Evolutionary conservation across 2,329 filamentous ascomycete species (phyloP).

Genomic region (Cryoendolithus antarcticus): DNA sequence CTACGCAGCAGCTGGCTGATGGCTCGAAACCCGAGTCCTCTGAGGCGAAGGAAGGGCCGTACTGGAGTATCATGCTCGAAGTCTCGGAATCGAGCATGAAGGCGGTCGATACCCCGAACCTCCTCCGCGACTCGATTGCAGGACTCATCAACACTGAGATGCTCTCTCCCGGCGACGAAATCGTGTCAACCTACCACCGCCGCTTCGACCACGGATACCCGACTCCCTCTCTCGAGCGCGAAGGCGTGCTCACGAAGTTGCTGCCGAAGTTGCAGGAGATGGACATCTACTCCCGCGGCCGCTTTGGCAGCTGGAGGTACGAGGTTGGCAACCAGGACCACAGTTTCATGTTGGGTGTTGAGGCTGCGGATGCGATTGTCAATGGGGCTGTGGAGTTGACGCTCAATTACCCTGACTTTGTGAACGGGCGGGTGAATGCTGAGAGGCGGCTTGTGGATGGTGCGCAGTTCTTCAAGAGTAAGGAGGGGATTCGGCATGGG

Average conservation of each 20-base stretch:
- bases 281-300: constrained; percentile 89
- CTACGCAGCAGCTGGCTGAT: constrained; percentile 73
- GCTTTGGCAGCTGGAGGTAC: constrained; percentile 97
- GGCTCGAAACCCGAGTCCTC: constrained; percentile 66
- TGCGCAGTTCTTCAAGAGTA: constrained; percentile 44
- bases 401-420: constrained; percentile 92
- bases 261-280: constrained; percentile 83
- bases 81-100: constrained; percentile 94
- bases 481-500: not conserved
- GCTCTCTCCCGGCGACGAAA: constrained; percentile 82
- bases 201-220: constrained; percentile 98
- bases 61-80: constrained; percentile 99
- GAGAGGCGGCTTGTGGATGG: constrained; percentile 52
- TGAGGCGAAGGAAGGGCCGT: constrained; percentile 73
- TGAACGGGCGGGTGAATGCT: constrained; percentile 63
- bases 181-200: constrained; percentile 96
- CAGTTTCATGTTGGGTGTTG: constrained; percentile 93
- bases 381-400: constrained; percentile 84
- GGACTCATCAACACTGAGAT: constrained; percentile 97
- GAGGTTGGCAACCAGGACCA: constrained; percentile 96
- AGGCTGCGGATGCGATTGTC: constrained; percentile 82
- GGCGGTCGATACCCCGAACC: constrained; percentile 73
- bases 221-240: constrained; percentile 86
- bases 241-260: constrained; percentile 83
- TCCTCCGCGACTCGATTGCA: constrained; percentile 85